These are phyloP conservation scores for Rhizoclosmatium sp. DNA, from an alignment of 192 early-diverging fungal species.

Conservation along the genomic window DNA sequence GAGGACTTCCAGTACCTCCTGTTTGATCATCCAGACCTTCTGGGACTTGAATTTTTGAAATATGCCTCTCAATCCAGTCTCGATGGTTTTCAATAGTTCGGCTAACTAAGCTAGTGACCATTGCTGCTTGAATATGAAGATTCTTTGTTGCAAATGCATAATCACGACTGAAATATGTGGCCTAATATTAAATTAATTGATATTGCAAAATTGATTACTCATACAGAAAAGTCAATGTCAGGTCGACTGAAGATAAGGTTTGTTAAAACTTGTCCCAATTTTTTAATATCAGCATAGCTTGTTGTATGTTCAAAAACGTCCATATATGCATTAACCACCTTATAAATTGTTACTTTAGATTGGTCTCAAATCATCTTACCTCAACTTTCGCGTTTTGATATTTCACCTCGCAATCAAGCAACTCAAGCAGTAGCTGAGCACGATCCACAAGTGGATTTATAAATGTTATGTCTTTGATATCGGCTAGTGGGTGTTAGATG, in stretches of 20 bases:
- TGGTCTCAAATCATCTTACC: constrained; percentile 27
- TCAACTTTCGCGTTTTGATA: constrained; percentile 63
- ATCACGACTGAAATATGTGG: constrained; percentile 51
- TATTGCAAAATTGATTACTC: neutral
- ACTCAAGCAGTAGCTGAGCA: constrained; percentile 58
- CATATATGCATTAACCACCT: constrained; percentile 58
- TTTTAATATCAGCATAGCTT: constrained; percentile 32
- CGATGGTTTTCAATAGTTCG: constrained; percentile 36
- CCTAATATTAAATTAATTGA: constrained; percentile 31
- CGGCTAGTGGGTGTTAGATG: constrained; percentile 39
- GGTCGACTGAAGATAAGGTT: constrained; percentile 51
- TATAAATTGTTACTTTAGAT: neutral
- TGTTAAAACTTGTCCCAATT: constrained; percentile 52
- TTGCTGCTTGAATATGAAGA: constrained; percentile 45
- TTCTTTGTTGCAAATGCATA: constrained; percentile 46
- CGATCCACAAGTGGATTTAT: constrained; percentile 55
- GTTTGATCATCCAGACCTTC: neutral
- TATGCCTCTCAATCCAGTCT: constrained; percentile 41
- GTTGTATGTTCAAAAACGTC: constrained; percentile 59
- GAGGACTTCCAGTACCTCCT: constrained; percentile 24
- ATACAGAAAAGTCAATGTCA: constrained; percentile 50
- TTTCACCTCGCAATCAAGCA: constrained; percentile 58
- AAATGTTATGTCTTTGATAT: constrained; percentile 55
- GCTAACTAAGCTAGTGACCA: constrained; percentile 36
- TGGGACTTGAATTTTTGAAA: constrained; percentile 21